phyloP scores from a whole-genome alignment of 352 stramenopile genomes.

The Phytophthora sojae region DNA sequence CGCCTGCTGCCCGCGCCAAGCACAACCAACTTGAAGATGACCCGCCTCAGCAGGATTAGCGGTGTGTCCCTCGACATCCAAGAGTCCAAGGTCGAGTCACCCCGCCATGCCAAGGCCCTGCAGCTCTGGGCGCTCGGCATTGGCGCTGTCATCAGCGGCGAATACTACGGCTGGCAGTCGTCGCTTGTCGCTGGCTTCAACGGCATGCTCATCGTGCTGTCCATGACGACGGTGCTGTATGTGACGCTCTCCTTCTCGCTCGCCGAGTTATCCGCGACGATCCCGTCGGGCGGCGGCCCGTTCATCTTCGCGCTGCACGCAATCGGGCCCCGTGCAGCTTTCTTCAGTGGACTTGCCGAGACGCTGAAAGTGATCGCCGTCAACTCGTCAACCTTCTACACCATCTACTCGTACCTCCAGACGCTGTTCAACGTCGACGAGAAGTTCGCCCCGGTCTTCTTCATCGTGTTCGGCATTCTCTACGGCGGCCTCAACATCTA shows the following conservation, averaged over 20 bases:
- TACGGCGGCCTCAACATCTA: conserved; percentile 62
- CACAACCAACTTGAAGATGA: conserved; percentile 16
- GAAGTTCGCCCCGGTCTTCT: conserved; percentile 52
- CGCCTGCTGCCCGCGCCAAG: not conserved
- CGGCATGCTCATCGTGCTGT: conserved; percentile 62
- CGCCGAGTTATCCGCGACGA: conserved; percentile 65
- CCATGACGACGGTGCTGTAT: conserved; percentile 67
- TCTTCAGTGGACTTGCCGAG: conserved; percentile 52
- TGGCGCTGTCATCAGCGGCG: conserved; percentile 37
- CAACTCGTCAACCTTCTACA: conserved; percentile 57
- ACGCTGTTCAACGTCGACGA: conserved; percentile 51
- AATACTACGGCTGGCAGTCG: conserved; percentile 74
- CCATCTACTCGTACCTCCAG: conserved; percentile 48
- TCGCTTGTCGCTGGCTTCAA: conserved; percentile 65
- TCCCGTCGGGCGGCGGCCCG: conserved; percentile 59
- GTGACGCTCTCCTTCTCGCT: conserved; percentile 70
- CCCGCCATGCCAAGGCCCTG: conserved; percentile 56
- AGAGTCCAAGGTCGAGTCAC: conserved; percentile 31
- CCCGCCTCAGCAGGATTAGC: conserved; percentile 32
- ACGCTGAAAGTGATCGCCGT: conserved; percentile 69
- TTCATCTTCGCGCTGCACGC: conserved; percentile 69
- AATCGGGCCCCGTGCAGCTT: conserved; percentile 48
- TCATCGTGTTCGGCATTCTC: conserved; percentile 56
- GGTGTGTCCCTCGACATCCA: conserved; percentile 31
- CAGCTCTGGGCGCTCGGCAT: conserved; percentile 71